phyloP scores from a whole-genome alignment of 495 filamentous ascomycete species.

The Aspergillus nanangensis region DNA sequence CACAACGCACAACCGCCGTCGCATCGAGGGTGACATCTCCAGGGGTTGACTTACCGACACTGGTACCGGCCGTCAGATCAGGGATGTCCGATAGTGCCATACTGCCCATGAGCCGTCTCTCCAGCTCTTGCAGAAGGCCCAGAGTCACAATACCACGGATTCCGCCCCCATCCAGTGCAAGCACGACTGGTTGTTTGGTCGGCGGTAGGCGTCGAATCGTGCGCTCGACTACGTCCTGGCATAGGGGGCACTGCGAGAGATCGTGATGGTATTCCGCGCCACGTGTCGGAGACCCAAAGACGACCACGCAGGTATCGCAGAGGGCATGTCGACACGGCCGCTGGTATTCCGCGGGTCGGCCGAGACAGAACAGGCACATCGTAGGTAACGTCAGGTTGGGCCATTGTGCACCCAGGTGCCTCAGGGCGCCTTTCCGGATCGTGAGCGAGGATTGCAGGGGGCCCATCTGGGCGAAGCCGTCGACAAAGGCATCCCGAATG shows the following conservation, averaged over 20 bases:
- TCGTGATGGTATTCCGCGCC: conserved; percentile 13
- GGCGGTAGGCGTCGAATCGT: conserved; percentile 25
- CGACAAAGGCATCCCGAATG: background rate
- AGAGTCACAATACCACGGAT: conserved; percentile 46
- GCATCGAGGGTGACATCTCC: background rate
- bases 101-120: conserved; percentile 30
- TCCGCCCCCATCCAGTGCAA: conserved; percentile 56
- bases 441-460: background rate
- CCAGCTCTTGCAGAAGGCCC: conserved; percentile 37
- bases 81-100: conserved; percentile 41
- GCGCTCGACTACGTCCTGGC: conserved; percentile 29
- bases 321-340: conserved; percentile 28
- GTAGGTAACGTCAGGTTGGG: background rate
- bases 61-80: conserved; percentile 50
- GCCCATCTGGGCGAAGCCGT: background rate
- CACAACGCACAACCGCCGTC: background rate
- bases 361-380: background rate
- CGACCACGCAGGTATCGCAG: conserved; percentile 24
- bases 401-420: background rate
- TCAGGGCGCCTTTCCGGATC: background rate
- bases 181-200: conserved; percentile 44
- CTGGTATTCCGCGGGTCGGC: conserved; percentile 19
- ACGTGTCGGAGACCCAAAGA: conserved; percentile 12
- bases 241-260: conserved; percentile 24
- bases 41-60: conserved; percentile 33